These are phyloP conservation scores for Phyllosticta citriasiana DNA, from an alignment of 2,329 filamentous ascomycete species.

Conservation along the genomic window DNA sequence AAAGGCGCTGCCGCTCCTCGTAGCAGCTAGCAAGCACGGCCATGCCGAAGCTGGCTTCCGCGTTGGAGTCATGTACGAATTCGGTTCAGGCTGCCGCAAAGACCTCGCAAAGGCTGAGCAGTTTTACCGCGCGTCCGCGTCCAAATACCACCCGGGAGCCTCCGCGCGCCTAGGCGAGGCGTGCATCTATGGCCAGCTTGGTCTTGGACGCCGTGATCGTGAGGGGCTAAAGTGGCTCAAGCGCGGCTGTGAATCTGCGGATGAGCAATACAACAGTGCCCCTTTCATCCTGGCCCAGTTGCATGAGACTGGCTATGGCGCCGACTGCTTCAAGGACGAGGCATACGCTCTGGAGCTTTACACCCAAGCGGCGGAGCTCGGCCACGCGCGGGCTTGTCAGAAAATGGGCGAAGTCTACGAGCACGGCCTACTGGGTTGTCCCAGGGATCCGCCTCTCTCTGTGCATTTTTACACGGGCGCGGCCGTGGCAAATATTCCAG, in stretches of 20 bases:
- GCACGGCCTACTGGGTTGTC: conserved; percentile 78
- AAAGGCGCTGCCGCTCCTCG: conserved; percentile 83
- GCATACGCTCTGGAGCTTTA: conserved; percentile 88
- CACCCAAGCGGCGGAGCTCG: conserved; percentile 86
- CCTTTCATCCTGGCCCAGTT: conserved; percentile 83
- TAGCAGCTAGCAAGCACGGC: conserved; percentile 90
- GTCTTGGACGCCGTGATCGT: conserved; percentile 68
- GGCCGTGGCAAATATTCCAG: conserved; percentile 70
- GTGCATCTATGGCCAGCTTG: conserved; percentile 81
- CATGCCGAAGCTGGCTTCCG: conserved; percentile 95
- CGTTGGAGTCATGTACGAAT: conserved; percentile 90
- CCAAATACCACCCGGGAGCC: conserved; percentile 89
- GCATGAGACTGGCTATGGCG: conserved; percentile 88
- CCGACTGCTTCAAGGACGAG: conserved; percentile 77
- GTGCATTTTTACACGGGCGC: conserved; percentile 97
- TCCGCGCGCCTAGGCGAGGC: conserved; percentile 88
- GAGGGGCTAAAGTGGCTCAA: conserved; percentile 97
- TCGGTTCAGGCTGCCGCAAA: conserved; percentile 90
- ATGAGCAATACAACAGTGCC: conserved; percentile 82
- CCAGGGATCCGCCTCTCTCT: conserved; percentile 80
- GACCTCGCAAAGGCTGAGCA: conserved; percentile 88
- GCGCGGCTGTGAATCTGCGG: conserved; percentile 79
- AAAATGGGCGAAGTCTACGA: conserved; percentile 96
- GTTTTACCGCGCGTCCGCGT: conserved; percentile 80
- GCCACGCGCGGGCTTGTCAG: conserved; percentile 76